These are phyloP conservation scores for Brettanomyces naardenensis DNA, from an alignment of 805 yeast genomes.

Conservation along the genomic window DNA sequence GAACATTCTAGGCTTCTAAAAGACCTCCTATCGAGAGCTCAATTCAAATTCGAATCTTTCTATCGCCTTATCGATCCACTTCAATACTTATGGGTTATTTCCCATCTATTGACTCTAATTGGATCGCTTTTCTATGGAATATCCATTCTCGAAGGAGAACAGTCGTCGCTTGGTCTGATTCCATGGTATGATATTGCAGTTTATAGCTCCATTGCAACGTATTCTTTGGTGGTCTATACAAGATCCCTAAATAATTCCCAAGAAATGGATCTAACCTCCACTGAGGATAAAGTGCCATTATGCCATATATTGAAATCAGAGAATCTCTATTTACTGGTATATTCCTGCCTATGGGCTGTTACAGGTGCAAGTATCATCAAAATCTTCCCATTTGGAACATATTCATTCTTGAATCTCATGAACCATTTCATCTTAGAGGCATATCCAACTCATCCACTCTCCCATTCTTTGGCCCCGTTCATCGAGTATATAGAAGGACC, in stretches of 20 bases:
- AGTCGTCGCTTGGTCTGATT: background rate
- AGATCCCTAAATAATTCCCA: slow-evolving; percentile 14
- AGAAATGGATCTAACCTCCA: background rate
- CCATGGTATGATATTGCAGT: slow-evolving; percentile 17
- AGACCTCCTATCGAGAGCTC: too few species aligned
- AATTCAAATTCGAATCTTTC: too few species aligned
- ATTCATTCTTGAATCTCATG: slow-evolving; percentile 31
- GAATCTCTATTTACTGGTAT: slow-evolving; percentile 30
- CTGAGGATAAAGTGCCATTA: slow-evolving; percentile 15
- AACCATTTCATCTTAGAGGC: slow-evolving; percentile 26
- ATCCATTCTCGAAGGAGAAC: slow-evolving; percentile 7
- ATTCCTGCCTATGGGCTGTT: slow-evolving; percentile 30
- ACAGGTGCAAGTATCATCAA: slow-evolving; percentile 27
- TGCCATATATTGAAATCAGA: slow-evolving; percentile 33
- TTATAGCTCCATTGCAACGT: slow-evolving; percentile 21
- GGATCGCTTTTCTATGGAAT: slow-evolving; percentile 12
- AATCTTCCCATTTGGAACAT: slow-evolving; percentile 32
- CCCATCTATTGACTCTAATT: background rate
- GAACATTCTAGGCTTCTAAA: too few species aligned
- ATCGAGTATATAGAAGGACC: slow-evolving; percentile 31
- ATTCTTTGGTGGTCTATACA: slow-evolving; percentile 23
- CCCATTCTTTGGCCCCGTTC: slow-evolving; percentile 29
- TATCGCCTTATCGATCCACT: background rate
- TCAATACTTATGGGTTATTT: background rate
- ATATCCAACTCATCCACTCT: slow-evolving; percentile 24